These are phyloP conservation scores for Boletus bicolor DNA, from an alignment of 768 basidiomycete genomes.

Conservation along the genomic window DNA sequence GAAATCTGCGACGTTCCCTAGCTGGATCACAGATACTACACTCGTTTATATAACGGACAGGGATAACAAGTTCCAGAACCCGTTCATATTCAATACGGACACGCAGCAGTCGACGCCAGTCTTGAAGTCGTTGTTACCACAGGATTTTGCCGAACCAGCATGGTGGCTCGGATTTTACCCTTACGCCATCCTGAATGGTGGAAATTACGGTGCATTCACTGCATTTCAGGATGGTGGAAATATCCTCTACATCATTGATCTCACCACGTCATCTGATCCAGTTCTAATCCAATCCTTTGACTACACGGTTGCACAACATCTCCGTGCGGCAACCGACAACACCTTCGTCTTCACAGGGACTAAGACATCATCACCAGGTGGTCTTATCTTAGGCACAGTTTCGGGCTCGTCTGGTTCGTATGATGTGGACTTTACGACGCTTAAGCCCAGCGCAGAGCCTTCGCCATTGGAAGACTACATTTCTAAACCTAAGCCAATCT, in stretches of 20 bases:
- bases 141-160: constrained; percentile 24
- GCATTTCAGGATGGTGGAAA: constrained; percentile 30
- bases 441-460: constrained; percentile 18
- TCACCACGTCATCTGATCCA: constrained; percentile 4
- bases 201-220: constrained; percentile 27
- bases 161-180: constrained; percentile 20
- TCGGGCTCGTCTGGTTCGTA: constrained; percentile 11
- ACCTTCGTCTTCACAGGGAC: constrained; percentile 14
- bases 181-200: constrained; percentile 22
- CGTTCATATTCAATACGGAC: constrained; percentile 22
- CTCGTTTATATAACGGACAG: constrained; percentile 59
- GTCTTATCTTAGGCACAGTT: constrained; percentile 9
- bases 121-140: constrained; percentile 9
- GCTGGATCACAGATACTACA: constrained; percentile 41
- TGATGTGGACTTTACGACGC: neutral
- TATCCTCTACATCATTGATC: constrained; percentile 32
- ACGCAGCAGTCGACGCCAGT: constrained; percentile 25
- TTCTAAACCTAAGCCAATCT: constrained; percentile 9
- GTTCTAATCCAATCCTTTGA: constrained; percentile 1
- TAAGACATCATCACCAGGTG: neutral
- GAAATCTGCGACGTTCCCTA: constrained; percentile 35
- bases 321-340: neutral
- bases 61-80: constrained; percentile 59
- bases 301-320: constrained; percentile 12
- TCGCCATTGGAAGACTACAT: neutral